Evolutionary conservation across 176 grass and related monocot species (phyloP).

Genomic region (Aechmea fasciata): DNA sequence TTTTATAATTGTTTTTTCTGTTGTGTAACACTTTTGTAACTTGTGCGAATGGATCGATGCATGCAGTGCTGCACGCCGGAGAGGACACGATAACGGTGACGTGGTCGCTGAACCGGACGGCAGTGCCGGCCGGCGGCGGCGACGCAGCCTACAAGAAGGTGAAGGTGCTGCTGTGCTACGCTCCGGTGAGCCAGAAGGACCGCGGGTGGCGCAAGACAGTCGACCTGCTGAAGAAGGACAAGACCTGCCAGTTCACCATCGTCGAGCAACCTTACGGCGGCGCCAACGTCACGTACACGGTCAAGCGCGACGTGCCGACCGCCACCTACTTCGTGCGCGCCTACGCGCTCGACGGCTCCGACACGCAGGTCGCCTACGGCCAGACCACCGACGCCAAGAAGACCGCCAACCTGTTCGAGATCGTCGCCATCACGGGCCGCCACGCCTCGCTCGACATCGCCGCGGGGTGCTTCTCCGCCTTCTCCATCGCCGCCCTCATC

Average conservation of each 20-base stretch:
- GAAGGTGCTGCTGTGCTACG: conserved; percentile 67
- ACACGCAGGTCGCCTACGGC: conserved; percentile 54
- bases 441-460: conserved; percentile 47
- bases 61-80: conserved; percentile 52
- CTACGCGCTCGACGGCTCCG: conserved; percentile 45
- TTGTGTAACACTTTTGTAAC: not conserved
- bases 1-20: no score
- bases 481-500: conserved; percentile 44
- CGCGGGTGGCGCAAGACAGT: conserved; percentile 55
- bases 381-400: conserved; percentile 41
- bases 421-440: conserved; percentile 58
- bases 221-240: conserved; percentile 61
- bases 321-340: conserved; percentile 60
- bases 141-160: conserved; percentile 33
- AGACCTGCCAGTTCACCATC: conserved; percentile 61
- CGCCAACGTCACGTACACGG: conserved; percentile 19
- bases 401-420: conserved; percentile 23
- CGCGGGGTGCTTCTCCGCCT: conserved; percentile 75
- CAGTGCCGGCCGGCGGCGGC: not conserved
- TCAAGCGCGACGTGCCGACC: conserved; percentile 43
- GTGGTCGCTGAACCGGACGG: conserved; percentile 35
- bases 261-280: conserved; percentile 20
- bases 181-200: conserved; percentile 49
- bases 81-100: conserved; percentile 49
- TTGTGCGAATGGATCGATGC: not conserved